These are phyloP conservation scores for Exophiala sp. DNA, from an alignment of 2,329 filamentous ascomycete genomes.

Conservation along the genomic window DNA sequence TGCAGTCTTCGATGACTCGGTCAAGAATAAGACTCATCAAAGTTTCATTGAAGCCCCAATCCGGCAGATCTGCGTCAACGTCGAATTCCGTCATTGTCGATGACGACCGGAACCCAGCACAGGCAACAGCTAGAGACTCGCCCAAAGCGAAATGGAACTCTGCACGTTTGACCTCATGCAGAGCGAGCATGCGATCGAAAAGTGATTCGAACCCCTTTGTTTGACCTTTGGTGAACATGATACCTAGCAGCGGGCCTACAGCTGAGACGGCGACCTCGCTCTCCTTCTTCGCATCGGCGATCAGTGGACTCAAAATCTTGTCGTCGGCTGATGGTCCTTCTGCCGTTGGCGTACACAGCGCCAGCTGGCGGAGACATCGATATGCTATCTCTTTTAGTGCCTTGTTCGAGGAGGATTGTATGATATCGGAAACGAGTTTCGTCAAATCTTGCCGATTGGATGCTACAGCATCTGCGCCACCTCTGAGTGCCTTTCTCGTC, in stretches of 20 bases:
- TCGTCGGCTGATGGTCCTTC: slow-evolving; percentile 33
- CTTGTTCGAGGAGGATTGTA: slow-evolving; percentile 54
- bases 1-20: slow-evolving; percentile 72
- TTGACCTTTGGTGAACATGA: slow-evolving; percentile 44
- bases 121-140: slow-evolving; percentile 75
- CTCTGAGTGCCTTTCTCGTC: slow-evolving; percentile 53
- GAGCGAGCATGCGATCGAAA: slow-evolving; percentile 64
- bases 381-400: slow-evolving; percentile 57
- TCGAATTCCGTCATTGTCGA: slow-evolving; percentile 73
- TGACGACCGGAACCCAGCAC: slow-evolving; percentile 79
- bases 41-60: slow-evolving; percentile 32
- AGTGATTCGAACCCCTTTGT: slow-evolving; percentile 46
- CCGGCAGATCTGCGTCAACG: slow-evolving; percentile 56
- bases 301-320: slow-evolving; percentile 60
- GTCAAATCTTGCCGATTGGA: slow-evolving; percentile 62
- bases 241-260: slow-evolving; percentile 62
- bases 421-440: slow-evolving; percentile 47
- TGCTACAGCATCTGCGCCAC: slow-evolving; percentile 62
- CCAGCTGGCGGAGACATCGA: slow-evolving; percentile 58
- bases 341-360: slow-evolving; percentile 50
- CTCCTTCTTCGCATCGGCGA: slow-evolving; percentile 69
- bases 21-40: slow-evolving; percentile 59
- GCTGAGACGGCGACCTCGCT: slow-evolving; percentile 79
- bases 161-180: slow-evolving; percentile 80
- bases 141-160: slow-evolving; percentile 90